Percentiles rank a stretch among this genome's conserved stretches.
Evolutionary conservation across 169 alveolate species (phyloP).

Genomic region (Eimeria acervulina): DNA sequence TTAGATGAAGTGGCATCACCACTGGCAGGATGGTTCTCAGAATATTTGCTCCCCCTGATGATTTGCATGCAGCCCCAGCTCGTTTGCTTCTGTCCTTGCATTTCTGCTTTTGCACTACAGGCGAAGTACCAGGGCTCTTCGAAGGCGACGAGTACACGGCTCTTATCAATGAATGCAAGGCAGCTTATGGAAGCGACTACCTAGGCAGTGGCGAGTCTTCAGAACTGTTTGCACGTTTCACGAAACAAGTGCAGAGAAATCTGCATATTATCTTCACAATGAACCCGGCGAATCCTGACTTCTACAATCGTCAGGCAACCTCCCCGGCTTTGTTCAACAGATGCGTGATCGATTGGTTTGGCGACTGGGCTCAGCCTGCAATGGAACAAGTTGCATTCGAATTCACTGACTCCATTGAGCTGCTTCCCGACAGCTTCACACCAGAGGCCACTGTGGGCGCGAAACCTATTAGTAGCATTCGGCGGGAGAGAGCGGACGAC

Average conservation of each 20-base stretch:
- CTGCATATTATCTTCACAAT: conserved; percentile 99
- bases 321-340: conserved; percentile 98
- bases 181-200: conserved; percentile 87
- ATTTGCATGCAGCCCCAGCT: background rate
- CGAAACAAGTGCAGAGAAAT: conserved; percentile 97
- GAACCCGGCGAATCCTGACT: conserved; percentile 99
- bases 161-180: conserved; percentile 95
- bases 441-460: conserved; percentile 82
- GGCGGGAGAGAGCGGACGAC: conserved; percentile 76
- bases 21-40: background rate
- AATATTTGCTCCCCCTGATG: background rate
- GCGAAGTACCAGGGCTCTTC: conserved; percentile 99
- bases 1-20: background rate
- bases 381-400: conserved; percentile 91
- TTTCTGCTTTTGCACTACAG: conserved; percentile 85
- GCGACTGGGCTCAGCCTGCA: conserved; percentile 98
- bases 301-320: conserved; percentile 97
- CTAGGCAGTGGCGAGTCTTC: conserved; percentile 85
- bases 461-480: conserved; percentile 60
- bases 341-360: conserved; percentile 99
- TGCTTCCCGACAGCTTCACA: conserved; percentile 73
- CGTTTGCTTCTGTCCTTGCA: background rate
- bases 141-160: conserved; percentile 98
- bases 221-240: conserved; percentile 97
- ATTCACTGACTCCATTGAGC: conserved; percentile 81